phyloP scores from a whole-genome alignment of 441 rosid species.

The Biscutella auriculata region DNA sequence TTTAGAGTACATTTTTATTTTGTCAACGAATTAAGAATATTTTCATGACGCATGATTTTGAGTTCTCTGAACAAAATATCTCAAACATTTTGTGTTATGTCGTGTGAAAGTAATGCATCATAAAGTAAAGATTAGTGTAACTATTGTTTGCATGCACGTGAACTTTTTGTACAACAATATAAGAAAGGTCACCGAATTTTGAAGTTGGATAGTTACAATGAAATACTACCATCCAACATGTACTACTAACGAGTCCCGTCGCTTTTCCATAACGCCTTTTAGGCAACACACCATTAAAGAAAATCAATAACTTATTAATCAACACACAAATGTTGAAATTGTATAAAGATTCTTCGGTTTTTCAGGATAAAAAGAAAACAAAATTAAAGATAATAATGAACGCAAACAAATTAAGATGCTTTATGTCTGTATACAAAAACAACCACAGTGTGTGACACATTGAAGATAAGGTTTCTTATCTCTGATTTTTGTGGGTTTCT shows the following conservation, averaged over 20 bases:
- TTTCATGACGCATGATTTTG: too few species aligned
- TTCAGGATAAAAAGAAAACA: neutral
- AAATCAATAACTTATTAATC: neutral
- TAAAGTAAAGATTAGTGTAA: neutral
- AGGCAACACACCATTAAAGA: neutral
- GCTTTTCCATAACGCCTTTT: neutral
- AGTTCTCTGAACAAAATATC: neutral
- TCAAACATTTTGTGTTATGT: neutral
- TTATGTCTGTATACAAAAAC: constrained; percentile 19
- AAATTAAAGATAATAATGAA: constrained; percentile 1
- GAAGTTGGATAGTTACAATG: neutral
- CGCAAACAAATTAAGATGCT: constrained; percentile 4
- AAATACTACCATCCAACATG: neutral
- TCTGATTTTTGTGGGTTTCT: constrained; percentile 10
- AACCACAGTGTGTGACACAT: constrained; percentile 18
- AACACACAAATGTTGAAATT: constrained; percentile 15
- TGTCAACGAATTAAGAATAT: too few species aligned
- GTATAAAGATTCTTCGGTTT: constrained; percentile 15
- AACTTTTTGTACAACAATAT: neutral
- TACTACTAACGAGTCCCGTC: neutral
- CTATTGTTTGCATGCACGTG: neutral
- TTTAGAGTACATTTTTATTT: too few species aligned
- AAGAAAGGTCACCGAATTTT: neutral
- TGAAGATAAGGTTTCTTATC: constrained; percentile 23
- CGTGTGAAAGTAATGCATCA: neutral